Percentiles rank a stretch among this genome's conserved stretches.
These are phyloP conservation scores for Scalesia atractyloides DNA, from an alignment of 129 eudicot genomes.

Conservation along the genomic window DNA sequence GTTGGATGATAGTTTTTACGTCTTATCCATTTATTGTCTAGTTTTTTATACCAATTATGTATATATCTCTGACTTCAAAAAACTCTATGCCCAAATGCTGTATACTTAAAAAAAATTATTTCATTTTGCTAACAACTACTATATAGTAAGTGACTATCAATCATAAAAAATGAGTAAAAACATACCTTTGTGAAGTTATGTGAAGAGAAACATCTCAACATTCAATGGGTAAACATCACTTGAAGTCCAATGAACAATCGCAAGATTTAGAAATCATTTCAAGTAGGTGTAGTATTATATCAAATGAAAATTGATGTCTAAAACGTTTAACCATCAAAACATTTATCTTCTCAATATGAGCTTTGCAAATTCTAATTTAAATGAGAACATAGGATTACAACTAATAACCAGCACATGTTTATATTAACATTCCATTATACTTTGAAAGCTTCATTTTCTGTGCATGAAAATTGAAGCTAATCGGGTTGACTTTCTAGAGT, in stretches of 20 bases:
- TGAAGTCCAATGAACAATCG: conserved; percentile 70
- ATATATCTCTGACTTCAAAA: neutral
- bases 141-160: neutral
- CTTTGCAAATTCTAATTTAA: neutral
- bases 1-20: conserved; percentile 9
- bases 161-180: neutral
- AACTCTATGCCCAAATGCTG: neutral
- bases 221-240: conserved; percentile 64
- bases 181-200: conserved; percentile 80
- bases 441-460: conserved; percentile 8
- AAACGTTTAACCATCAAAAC: neutral
- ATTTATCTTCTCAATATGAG: neutral
- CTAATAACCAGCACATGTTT: neutral
- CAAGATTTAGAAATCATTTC: neutral
- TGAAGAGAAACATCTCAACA: conserved; percentile 67
- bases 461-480: conserved; percentile 12
- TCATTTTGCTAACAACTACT: neutral
- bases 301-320: neutral
- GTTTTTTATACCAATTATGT: neutral
- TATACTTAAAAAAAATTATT: neutral
- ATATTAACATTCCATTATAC: conserved; percentile 1
- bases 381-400: conserved; percentile 10
- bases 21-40: neutral
- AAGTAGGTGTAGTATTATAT: neutral
- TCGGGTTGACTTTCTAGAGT: conserved; percentile 24